These are phyloP conservation scores for Penicillium digitatum DNA, from an alignment of 2,329 filamentous ascomycete genomes.

Conservation along the genomic window DNA sequence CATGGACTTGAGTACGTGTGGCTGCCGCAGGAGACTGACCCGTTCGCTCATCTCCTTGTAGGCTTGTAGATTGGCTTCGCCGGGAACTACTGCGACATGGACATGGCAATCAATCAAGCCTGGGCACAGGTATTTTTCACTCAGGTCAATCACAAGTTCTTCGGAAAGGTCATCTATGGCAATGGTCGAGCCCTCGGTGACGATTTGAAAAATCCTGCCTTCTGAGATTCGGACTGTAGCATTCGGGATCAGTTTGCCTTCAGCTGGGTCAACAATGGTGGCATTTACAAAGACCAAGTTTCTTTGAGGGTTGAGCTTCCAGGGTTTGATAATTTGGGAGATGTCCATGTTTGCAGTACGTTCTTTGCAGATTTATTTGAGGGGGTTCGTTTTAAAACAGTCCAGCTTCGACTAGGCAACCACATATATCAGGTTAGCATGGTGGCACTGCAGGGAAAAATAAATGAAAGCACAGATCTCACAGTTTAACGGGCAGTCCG, in stretches of 20 bases:
- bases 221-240: slow-evolving; percentile 16
- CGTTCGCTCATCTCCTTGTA: slow-evolving; percentile 19
- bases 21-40: slow-evolving; percentile 21
- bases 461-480: neutral
- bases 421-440: neutral
- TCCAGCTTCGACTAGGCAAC: neutral
- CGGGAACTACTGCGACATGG: slow-evolving; percentile 48
- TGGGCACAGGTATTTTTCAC: slow-evolving; percentile 47
- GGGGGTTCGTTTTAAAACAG: neutral
- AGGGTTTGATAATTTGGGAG: slow-evolving; percentile 17
- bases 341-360: slow-evolving; percentile 13
- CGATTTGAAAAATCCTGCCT: slow-evolving; percentile 13
- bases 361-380: neutral
- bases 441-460: neutral
- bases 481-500: neutral
- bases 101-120: slow-evolving; percentile 54
- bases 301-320: slow-evolving; percentile 15
- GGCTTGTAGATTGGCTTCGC: slow-evolving; percentile 26
- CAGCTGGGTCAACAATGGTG: slow-evolving; percentile 18
- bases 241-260: slow-evolving; percentile 13
- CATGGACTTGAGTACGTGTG: slow-evolving; percentile 41
- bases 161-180: neutral
- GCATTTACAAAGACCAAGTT: slow-evolving; percentile 13
- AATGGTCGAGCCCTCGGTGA: neutral
- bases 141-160: slow-evolving; percentile 35